Evolutionary conservation across 179 eudicot species (phyloP).

Genomic region (Beta corolliflora): DNA sequence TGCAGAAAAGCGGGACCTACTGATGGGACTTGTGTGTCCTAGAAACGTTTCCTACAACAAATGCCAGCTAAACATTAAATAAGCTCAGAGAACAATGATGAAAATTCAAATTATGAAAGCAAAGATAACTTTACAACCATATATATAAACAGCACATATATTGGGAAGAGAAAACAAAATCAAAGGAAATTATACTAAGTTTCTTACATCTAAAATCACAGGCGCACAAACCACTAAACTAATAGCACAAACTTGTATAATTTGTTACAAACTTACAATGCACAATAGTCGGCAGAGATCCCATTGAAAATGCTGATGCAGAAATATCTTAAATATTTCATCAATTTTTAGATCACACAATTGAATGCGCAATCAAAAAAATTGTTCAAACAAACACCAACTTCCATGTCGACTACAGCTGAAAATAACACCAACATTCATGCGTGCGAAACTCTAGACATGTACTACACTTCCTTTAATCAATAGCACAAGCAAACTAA

Average conservation of each 20-base stretch:
- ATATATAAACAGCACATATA: not conserved
- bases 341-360: no score
- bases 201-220: no score
- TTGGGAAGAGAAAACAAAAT: slow-evolving; percentile 11
- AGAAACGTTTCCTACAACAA: slow-evolving; percentile 73
- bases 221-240: no score
- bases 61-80: not conserved
- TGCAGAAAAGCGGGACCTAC: slow-evolving; percentile 89
- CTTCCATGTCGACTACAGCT: no score
- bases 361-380: no score
- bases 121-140: not conserved
- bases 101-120: not conserved
- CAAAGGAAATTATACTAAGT: not conserved
- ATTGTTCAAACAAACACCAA: no score
- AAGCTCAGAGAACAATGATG: slow-evolving; percentile 10
- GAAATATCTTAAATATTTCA: no score
- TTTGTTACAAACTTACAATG: no score
- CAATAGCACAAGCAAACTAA: not conserved
- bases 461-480: not conserved
- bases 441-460: not conserved
- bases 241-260: no score
- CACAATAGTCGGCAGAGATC: no score
- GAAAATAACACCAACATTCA: no score
- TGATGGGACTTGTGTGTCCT: slow-evolving; percentile 95
- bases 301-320: no score